Conservation (phyloP, 352 stramenopile genomes). For the Thraustochytrium aureum region DNA sequence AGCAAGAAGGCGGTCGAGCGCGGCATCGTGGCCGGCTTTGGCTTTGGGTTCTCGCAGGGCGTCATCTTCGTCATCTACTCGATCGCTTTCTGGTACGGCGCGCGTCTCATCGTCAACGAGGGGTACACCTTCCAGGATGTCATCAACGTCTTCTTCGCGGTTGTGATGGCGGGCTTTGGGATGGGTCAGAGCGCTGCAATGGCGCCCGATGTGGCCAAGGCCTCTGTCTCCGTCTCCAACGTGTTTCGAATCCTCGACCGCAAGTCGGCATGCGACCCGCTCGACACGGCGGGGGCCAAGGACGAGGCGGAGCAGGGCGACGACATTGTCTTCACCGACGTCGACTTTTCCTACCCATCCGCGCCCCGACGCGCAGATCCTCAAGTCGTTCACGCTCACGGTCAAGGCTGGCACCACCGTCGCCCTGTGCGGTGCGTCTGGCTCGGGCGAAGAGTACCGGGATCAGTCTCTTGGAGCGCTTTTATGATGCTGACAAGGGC, state of each 20-base stretch:
- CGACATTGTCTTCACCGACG: slow-evolving; percentile 66
- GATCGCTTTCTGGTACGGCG: slow-evolving; percentile 72
- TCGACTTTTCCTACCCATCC: slow-evolving; percentile 73
- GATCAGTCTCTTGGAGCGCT: slow-evolving; percentile 71
- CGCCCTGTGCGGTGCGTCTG: slow-evolving; percentile 63
- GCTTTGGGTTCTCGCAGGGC: slow-evolving; percentile 69
- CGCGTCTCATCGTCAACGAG: slow-evolving; percentile 63
- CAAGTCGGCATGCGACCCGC: slow-evolving; percentile 64
- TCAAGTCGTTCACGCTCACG: slow-evolving; percentile 36
- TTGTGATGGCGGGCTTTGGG: slow-evolving; percentile 64
- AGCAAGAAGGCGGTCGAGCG: slow-evolving; percentile 57
- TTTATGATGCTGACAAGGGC: slow-evolving; percentile 57
- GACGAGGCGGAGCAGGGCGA: slow-evolving; percentile 61
- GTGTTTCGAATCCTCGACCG: slow-evolving; percentile 70
- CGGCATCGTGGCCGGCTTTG: slow-evolving; percentile 65
- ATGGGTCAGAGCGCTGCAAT: slow-evolving; percentile 60
- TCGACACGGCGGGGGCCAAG: slow-evolving; percentile 59
- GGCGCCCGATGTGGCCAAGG: slow-evolving; percentile 59
- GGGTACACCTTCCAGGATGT: slow-evolving; percentile 69
- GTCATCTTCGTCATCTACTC: slow-evolving; percentile 68
- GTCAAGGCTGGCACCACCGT: slow-evolving; percentile 59
- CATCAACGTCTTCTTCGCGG: slow-evolving; percentile 70
- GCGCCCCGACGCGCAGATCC: slow-evolving; percentile 59
- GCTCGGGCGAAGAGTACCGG: slow-evolving; percentile 72
- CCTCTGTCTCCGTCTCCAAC: slow-evolving; percentile 62